Base-by-base conservation (phyloP, 2,329 filamentous ascomycete species). In the Arthrinium puccinioides region DNA sequence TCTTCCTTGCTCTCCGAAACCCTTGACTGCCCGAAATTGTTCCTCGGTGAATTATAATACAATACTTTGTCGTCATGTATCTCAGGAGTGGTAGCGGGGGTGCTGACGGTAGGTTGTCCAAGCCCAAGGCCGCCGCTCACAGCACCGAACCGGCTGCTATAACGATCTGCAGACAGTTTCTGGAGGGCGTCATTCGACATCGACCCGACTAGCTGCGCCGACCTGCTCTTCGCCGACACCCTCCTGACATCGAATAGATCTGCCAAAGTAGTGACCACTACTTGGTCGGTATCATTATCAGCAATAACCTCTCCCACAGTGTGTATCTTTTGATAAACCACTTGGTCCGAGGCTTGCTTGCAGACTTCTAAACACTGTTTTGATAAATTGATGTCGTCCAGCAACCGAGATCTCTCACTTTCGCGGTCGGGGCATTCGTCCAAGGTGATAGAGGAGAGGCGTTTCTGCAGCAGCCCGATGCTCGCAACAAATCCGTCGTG, bases 241-340 rank as follows among this genome's bases (percentile, higher is more conserved):
- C 59, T 63, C 40, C 49, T 55, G 36, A 65, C 49, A 43, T 64
- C 51, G 39, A 67, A 65, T 36, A 66, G 49, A 53, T 64, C 62
- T 26, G 60, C 60, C 40, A 62, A 44, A 42, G 61, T 64, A 39
- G 53, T 64, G 39, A 66, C 52, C 39, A 66, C 56, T 21, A 64
- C 51, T 50, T 64, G 59, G 49, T 63, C 57, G 43, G 58, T 60
- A 36, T 62, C 51, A 18, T 43, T 52, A 30, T 64, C 57, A 31
- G 57, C 58, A 51, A 60, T 41, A 9, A 54, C 50, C 47, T 64
- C 60, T 10, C 58, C 57, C 39, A 64, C 42, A 32, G 39, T 59
- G 43, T 57, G 55, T 37, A 56, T 49, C 38, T 57, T 62, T 39
- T 55, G 54, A 35, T 44, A 38, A 4, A 53, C 49, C 41, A 55